Percentiles rank a stretch among this genome's conserved stretches.
These are phyloP conservation scores for Phytophthora pinifolia DNA, from an alignment of 352 stramenopile species.

Conservation along the genomic window DNA sequence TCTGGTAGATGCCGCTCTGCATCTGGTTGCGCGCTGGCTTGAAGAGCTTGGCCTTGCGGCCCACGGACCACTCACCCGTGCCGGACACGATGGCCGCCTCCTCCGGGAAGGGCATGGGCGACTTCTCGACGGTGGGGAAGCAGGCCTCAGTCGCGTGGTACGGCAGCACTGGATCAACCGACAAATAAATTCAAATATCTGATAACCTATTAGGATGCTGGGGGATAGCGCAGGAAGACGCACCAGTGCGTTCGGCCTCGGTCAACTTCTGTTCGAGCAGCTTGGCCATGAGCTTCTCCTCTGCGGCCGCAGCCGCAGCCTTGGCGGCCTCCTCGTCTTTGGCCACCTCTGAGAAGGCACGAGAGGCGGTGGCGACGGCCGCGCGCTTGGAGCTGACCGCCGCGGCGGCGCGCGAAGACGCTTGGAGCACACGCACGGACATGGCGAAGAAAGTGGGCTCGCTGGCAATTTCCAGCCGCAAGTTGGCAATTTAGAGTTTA, in stretches of 20 bases:
- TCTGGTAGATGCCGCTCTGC: conserved; percentile 83
- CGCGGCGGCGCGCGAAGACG: conserved; percentile 22
- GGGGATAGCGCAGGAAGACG: conserved; percentile 14
- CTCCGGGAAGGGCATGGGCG: conserved; percentile 59
- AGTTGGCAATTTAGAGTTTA: conserved; percentile 20
- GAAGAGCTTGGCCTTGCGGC: conserved; percentile 72
- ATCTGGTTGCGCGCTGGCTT: conserved; percentile 83
- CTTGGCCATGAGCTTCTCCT: conserved; percentile 51
- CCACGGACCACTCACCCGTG: conserved; percentile 57
- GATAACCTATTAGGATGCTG: no score
- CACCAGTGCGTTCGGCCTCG: conserved; percentile 58
- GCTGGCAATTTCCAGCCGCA: conserved; percentile 23
- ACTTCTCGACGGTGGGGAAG: conserved; percentile 49
- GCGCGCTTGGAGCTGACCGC: conserved; percentile 15
- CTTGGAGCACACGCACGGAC: conserved; percentile 46
- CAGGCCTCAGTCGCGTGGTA: conserved; percentile 53
- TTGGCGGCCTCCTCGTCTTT: conserved; percentile 47
- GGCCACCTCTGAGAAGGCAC: conserved; percentile 48
- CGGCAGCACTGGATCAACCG: conserved; percentile 49
- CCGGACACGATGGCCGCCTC: conserved; percentile 67
- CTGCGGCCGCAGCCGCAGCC: conserved; percentile 29
- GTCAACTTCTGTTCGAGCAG: conserved; percentile 52
- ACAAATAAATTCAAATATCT: no score
- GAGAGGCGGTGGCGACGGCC: conserved; percentile 15
- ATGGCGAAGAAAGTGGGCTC: conserved; percentile 19